Conservation (phyloP, 441 rosid genomes). For the Hura crepitans region DNA sequence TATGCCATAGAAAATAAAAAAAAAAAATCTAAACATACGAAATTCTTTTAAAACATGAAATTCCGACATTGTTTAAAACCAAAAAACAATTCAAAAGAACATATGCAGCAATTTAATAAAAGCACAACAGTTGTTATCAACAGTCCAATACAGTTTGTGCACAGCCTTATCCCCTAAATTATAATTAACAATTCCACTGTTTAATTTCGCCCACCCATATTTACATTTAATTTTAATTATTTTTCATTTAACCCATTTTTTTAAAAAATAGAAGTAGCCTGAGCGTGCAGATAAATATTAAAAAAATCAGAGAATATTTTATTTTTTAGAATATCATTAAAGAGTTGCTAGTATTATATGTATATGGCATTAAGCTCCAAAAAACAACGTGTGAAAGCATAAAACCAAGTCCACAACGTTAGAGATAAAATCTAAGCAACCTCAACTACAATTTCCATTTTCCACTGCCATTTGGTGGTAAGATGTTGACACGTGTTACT, state of each 20-base stretch:
- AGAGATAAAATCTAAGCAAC: background rate
- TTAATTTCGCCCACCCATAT: background rate
- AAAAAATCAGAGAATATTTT: too few species aligned
- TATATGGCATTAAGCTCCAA: constrained; percentile 15
- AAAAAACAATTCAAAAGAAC: too few species aligned
- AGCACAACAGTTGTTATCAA: constrained; percentile 12
- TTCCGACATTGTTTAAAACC: too few species aligned
- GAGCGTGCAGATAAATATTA: background rate
- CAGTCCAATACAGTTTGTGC: background rate
- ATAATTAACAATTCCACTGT: background rate
- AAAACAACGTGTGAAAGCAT: constrained; percentile 33
- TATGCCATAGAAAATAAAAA: too few species aligned
- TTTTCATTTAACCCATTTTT: background rate
- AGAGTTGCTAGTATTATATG: too few species aligned
- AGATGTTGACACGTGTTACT: constrained; percentile 24
- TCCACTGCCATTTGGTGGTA: constrained; percentile 21
- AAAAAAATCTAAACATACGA: too few species aligned
- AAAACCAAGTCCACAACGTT: constrained; percentile 26
- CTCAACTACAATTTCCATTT: constrained; percentile 11
- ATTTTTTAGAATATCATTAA: too few species aligned
- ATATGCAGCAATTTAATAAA: constrained; percentile 20
- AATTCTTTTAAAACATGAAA: too few species aligned
- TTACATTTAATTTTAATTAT: background rate
- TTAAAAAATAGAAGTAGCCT: background rate
- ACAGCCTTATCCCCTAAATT: constrained; percentile 3